Conservation (phyloP, 441 rosid genomes). For the Erysimum cheiri region DNA sequence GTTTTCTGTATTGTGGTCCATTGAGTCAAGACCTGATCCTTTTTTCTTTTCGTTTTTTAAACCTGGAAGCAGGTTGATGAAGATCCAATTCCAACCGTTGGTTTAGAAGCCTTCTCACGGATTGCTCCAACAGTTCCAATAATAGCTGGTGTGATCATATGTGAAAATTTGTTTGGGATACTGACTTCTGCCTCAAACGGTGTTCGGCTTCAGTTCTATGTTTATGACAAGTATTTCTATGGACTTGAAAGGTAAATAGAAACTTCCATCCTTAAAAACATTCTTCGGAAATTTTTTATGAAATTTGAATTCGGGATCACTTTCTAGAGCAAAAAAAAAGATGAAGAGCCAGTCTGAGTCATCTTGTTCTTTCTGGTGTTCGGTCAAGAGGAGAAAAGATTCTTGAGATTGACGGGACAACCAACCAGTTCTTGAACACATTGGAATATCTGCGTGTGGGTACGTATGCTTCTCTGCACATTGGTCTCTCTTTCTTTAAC, state of each 20-base stretch:
- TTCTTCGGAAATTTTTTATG: neutral
- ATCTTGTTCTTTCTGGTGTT: constrained; percentile 65
- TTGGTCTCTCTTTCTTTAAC: neutral
- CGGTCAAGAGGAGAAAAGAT: constrained; percentile 81
- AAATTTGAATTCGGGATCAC: constrained; percentile 8
- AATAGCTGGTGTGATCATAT: constrained; percentile 75
- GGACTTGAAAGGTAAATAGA: constrained; percentile 77
- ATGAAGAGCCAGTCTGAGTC: constrained; percentile 89
- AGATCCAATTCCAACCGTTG: constrained; percentile 75
- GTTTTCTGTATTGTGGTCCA: neutral
- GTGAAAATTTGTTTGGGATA: constrained; percentile 82
- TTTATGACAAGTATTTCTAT: constrained; percentile 81
- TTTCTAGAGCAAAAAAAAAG: constrained; percentile 73
- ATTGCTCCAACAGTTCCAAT: constrained; percentile 88
- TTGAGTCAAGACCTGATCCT: constrained; percentile 1
- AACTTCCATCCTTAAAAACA: neutral
- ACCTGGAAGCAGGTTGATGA: constrained; percentile 58
- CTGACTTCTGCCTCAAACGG: constrained; percentile 59
- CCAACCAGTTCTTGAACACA: constrained; percentile 97
- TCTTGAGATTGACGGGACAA: constrained; percentile 89
- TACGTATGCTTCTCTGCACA: too few species aligned
- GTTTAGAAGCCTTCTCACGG: constrained; percentile 87
- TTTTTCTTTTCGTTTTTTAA: constrained; percentile 18
- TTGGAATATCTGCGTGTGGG: constrained; percentile 76
- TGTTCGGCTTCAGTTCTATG: constrained; percentile 71